A percentile compares a stretch with the other conserved stretches of the same genome.
Conservation (phyloP, 1,284 basidiomycete genomes). For the Heterobasidion annosum region DNA sequence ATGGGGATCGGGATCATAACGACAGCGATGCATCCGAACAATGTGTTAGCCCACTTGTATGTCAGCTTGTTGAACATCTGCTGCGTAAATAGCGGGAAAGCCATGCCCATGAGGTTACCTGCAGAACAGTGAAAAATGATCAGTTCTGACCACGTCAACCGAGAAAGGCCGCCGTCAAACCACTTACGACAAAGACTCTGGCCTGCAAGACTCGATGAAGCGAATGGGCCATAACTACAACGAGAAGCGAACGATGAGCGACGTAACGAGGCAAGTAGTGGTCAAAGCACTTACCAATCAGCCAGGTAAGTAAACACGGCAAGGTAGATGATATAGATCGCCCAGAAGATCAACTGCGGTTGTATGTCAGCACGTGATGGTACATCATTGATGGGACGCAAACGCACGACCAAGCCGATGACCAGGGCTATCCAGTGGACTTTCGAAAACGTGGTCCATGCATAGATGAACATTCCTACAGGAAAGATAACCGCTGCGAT, state of each 20-base stretch:
- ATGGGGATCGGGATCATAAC: slow-evolving; percentile 55
- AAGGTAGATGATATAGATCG: slow-evolving; percentile 52
- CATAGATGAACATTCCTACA: slow-evolving; percentile 58
- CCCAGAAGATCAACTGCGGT: slow-evolving; percentile 31
- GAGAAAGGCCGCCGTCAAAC: too few relatives aligned
- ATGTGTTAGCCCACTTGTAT: slow-evolving; percentile 63
- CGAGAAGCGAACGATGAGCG: neutral
- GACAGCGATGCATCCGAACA: slow-evolving; percentile 54
- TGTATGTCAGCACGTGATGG: neutral
- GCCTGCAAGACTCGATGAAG: slow-evolving; percentile 70
- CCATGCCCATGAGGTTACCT: slow-evolving; percentile 50
- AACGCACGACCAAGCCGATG: slow-evolving; percentile 41
- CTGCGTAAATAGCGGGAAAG: slow-evolving; percentile 56
- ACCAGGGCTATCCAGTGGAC: slow-evolving; percentile 51
- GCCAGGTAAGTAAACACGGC: slow-evolving; percentile 66
- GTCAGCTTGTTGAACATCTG: slow-evolving; percentile 51
- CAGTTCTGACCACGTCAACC: neutral
- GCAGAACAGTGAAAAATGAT: neutral
- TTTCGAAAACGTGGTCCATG: slow-evolving; percentile 43
- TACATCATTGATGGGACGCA: too few relatives aligned
- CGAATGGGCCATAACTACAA: slow-evolving; percentile 55
- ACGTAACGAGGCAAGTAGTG: neutral
- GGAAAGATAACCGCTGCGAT: slow-evolving; percentile 56
- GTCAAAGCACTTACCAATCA: slow-evolving; percentile 43
- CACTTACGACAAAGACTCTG: slow-evolving; percentile 60